Evolutionary conservation across 2,329 filamentous ascomycete genomes (phyloP), one percentile per base, ranked within the genome.

Genomic region (Cordyceps fumosorosea): DNA sequence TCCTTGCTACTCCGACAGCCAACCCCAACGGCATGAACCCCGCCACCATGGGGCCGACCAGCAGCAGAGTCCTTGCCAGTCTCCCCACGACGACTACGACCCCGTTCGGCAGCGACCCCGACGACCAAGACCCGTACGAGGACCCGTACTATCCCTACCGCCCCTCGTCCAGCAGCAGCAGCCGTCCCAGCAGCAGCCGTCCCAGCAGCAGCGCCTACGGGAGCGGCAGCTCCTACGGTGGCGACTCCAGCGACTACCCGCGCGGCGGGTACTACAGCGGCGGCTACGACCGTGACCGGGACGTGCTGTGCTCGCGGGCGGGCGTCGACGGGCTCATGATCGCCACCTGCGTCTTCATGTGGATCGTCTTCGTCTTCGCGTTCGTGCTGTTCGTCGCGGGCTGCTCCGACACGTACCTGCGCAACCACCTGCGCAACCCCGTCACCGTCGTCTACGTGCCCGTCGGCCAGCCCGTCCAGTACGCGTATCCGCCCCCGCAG

Each of bases 351-450:
- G 58, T 61, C 29, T 55, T 55, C 18, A 16, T 55, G 5, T 61
- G 58, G 58, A 47, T 61, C 22, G 58, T 61, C 42, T 54, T 61
- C 12, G 20, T 61, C 20, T 45, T 61, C 44, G 14, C 58, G 2
- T 52, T 61, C 40, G 51, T 55, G 24, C 51, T 52, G 8, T 61
- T 61, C 34, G 58, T 61, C 24, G 58, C 26, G 4, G 58, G 26
- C 3, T 61, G 58, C 32, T 47, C 58, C 8, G 65, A 64, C n/a
- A 52, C 56, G n/a, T 62, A 64, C 40, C 58, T 65, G 10, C 64
- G 59, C 51, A 65, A 65, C 59, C 32, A 40, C 48, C 34, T 45
- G 34, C 53, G 48, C 37, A 56, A 58, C 51, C 50, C 56, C 53
- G 45, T 58, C 37, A 20, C 57, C 4, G 50, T 55, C 26, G 44